Percentiles rank a stretch among this genome's conserved stretches.
phyloP scores from a whole-genome alignment of 1,284 basidiomycete species.

The Cutaneotrichosporon sp. region DNA sequence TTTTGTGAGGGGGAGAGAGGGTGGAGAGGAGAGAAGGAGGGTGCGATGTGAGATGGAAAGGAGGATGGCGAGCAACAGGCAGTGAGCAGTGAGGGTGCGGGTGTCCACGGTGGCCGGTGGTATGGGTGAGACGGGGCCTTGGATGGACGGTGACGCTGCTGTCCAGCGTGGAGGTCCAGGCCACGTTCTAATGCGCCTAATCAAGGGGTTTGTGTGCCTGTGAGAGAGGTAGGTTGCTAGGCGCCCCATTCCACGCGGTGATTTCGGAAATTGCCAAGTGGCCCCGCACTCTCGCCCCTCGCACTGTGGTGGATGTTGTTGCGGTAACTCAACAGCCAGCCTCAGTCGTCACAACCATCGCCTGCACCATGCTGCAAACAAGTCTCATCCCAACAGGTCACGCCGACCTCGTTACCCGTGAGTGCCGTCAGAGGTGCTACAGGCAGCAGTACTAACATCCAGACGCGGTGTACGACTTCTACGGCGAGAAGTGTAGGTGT shows the following conservation, averaged over 20 bases:
- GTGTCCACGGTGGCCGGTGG: neutral
- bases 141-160: neutral
- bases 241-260: constrained; percentile 6
- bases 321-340: too few species aligned
- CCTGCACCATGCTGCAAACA: constrained; percentile 49
- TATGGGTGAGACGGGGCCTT: too few species aligned
- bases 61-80: neutral
- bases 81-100: neutral
- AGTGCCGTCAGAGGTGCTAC: constrained; percentile 15
- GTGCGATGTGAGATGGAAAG: neutral
- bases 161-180: constrained; percentile 1
- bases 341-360: neutral
- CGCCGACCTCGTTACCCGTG: constrained; percentile 53
- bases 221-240: neutral
- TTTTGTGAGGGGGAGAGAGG: neutral
- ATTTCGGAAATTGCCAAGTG: constrained; percentile 12
- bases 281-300: constrained; percentile 13
- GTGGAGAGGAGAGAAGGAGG: neutral
- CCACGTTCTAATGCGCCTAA: neutral
- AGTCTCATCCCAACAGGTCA: constrained; percentile 51
- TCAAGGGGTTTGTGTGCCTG: neutral
- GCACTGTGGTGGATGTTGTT: constrained; percentile 8
- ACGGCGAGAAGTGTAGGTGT: constrained; percentile 66
- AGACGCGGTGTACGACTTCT: constrained; percentile 84
- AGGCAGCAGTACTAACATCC: constrained; percentile 47